Evolutionary conservation across 192 early-diverging fungal species (phyloP).

Genomic region (Coemansia sp.): DNA sequence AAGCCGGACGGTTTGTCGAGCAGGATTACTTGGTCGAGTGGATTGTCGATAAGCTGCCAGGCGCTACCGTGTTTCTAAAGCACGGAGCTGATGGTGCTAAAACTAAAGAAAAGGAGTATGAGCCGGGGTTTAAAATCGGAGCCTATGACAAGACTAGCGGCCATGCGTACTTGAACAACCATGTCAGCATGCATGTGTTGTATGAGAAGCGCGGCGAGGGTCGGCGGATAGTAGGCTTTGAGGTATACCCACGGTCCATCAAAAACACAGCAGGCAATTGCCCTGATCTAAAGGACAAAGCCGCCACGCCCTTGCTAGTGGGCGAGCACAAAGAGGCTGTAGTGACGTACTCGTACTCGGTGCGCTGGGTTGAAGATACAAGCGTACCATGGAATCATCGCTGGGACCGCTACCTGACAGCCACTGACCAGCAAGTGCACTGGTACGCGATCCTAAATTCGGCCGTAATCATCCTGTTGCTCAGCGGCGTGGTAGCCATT

Average conservation of each 20-base stretch:
- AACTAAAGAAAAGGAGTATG: conserved; percentile 39
- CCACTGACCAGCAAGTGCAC: conserved; percentile 57
- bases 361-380: conserved; percentile 64
- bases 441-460: conserved; percentile 74
- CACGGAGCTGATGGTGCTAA: neutral
- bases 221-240: conserved; percentile 66
- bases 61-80: conserved; percentile 54
- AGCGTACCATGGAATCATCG: conserved; percentile 56
- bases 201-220: conserved; percentile 53
- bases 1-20: conserved; percentile 55
- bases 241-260: conserved; percentile 66
- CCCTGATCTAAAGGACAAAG: conserved; percentile 17
- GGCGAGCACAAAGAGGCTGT: conserved; percentile 24
- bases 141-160: conserved; percentile 38
- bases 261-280: conserved; percentile 27
- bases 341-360: conserved; percentile 70
- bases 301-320: conserved; percentile 16
- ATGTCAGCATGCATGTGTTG: conserved; percentile 61
- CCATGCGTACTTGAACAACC: conserved; percentile 64
- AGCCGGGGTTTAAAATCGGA: conserved; percentile 63
- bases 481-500: conserved; percentile 64
- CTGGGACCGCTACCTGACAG: conserved; percentile 66
- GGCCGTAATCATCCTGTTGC: conserved; percentile 61
- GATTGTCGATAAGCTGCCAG: conserved; percentile 68
- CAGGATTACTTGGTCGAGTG: conserved; percentile 67